Percentiles rank a stretch among this genome's conserved stretches.
Conservation (phyloP, 164 flowering plant genomes). For the Platanus orientalis region DNA sequence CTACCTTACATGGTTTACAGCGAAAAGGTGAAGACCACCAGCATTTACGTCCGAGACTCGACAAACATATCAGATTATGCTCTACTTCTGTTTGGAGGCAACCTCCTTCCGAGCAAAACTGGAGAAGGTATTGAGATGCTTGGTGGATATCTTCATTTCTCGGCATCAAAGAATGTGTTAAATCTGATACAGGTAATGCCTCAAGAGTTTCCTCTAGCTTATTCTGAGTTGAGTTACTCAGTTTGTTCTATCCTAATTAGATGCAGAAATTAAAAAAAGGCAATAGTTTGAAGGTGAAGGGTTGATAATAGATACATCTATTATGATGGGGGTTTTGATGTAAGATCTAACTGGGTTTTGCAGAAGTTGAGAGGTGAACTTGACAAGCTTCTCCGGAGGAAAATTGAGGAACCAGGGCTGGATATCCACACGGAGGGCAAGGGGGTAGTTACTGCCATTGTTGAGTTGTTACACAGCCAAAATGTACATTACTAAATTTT, state of each 20-base stretch:
- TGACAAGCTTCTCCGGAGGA: slow-evolving; percentile 72
- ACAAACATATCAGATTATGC: slow-evolving; percentile 97
- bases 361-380: slow-evolving; percentile 86
- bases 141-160: slow-evolving; percentile 94
- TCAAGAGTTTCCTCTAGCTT: background rate
- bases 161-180: slow-evolving; percentile 80
- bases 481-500: slow-evolving; percentile 11
- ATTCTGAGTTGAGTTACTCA: too few relatives aligned
- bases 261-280: background rate
- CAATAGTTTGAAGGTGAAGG: background rate
- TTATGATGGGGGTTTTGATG: background rate
- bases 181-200: slow-evolving; percentile 64
- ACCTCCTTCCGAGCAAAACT: slow-evolving; percentile 57
- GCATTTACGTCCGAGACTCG: slow-evolving; percentile 76
- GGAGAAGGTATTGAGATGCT: slow-evolving; percentile 97
- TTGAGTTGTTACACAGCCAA: slow-evolving; percentile 75
- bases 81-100: slow-evolving; percentile 91
- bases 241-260: background rate
- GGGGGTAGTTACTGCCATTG: slow-evolving; percentile 86
- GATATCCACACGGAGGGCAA: slow-evolving; percentile 66
- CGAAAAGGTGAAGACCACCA: slow-evolving; percentile 84
- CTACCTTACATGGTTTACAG: slow-evolving; percentile 91
- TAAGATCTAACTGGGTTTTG: too few relatives aligned
- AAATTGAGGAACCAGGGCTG: slow-evolving; percentile 82
- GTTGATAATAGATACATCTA: background rate